Evolutionary conservation across 257 asterid genomes (phyloP).

Genomic region (Mentha longifolia): DNA sequence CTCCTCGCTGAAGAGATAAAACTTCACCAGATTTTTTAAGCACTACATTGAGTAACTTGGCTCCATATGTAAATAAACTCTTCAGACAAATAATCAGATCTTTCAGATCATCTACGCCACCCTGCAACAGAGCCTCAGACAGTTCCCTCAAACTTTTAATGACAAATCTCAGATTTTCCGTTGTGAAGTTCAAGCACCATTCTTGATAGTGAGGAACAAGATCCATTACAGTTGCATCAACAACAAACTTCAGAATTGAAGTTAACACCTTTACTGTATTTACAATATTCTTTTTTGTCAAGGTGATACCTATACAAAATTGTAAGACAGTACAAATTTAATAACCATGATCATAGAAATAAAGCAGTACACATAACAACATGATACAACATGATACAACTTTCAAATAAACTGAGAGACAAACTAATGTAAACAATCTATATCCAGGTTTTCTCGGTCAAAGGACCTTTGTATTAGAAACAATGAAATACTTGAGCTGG

Average conservation of each 20-base stretch:
- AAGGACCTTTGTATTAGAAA: background rate
- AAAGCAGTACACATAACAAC: background rate
- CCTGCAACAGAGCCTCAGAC: constrained; percentile 46
- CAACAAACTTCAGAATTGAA: constrained; percentile 72
- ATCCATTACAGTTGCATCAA: constrained; percentile 63
- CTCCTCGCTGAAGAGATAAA: constrained; percentile 41
- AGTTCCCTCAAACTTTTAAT: constrained; percentile 47
- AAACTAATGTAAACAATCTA: constrained; percentile 14
- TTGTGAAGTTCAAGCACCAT: constrained; percentile 58
- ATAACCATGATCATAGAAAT: background rate
- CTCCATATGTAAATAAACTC: constrained; percentile 80
- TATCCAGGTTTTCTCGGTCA: background rate
- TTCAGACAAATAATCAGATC: constrained; percentile 60
- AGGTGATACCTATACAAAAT: constrained; percentile 45
- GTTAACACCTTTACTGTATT: constrained; percentile 64
- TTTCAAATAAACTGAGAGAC: background rate
- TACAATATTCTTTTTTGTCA: constrained; percentile 34
- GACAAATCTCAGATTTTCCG: constrained; percentile 55
- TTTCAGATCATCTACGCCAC: constrained; percentile 54
- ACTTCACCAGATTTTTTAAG: constrained; percentile 52
- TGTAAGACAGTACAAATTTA: constrained; percentile 18
- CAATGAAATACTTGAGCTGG: constrained; percentile 17
- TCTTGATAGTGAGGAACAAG: constrained; percentile 50
- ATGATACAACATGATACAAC: background rate
- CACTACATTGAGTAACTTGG: constrained; percentile 67